phyloP scores from a whole-genome alignment of 1,284 basidiomycete genomes.

The Ceratobasidium sp. region DNA sequence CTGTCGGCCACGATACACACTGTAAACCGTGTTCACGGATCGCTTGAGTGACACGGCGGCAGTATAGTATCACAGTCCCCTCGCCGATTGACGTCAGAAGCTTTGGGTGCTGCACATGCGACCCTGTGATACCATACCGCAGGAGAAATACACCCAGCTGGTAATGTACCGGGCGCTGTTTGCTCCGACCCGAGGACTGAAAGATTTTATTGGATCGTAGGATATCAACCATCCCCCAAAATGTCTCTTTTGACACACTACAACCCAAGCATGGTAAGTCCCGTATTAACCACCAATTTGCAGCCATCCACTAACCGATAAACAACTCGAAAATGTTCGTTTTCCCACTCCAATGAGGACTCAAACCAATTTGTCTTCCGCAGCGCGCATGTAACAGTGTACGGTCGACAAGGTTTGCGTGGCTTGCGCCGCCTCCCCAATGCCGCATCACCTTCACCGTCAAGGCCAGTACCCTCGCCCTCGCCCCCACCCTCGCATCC shows the following conservation, averaged over 20 bases:
- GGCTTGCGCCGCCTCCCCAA: too few species aligned
- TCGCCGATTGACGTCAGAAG: conserved; percentile 7
- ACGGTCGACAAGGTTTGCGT: too few species aligned
- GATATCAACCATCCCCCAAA: conserved; percentile 1
- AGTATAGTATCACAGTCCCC: background rate
- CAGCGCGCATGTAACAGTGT: background rate
- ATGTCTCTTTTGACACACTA: background rate
- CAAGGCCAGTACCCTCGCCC: too few species aligned
- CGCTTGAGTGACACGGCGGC: background rate
- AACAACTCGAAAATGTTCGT: background rate
- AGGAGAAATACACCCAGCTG: conserved; percentile 8
- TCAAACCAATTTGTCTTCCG: background rate
- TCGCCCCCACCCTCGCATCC: too few species aligned
- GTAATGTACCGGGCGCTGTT: background rate
- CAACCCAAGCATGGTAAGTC: background rate
- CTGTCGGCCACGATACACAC: conserved; percentile 11
- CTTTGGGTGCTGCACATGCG: background rate
- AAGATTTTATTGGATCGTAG: background rate
- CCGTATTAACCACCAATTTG: background rate
- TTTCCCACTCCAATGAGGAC: background rate
- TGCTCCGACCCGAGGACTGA: background rate
- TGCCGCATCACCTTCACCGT: too few species aligned
- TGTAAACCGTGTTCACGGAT: background rate
- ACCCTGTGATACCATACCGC: background rate
- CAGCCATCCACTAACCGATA: background rate